Evolutionary conservation across 768 basidiomycete genomes (phyloP), one percentile per base, ranked within the genome.

Genomic region (Mycena indigotica): DNA sequence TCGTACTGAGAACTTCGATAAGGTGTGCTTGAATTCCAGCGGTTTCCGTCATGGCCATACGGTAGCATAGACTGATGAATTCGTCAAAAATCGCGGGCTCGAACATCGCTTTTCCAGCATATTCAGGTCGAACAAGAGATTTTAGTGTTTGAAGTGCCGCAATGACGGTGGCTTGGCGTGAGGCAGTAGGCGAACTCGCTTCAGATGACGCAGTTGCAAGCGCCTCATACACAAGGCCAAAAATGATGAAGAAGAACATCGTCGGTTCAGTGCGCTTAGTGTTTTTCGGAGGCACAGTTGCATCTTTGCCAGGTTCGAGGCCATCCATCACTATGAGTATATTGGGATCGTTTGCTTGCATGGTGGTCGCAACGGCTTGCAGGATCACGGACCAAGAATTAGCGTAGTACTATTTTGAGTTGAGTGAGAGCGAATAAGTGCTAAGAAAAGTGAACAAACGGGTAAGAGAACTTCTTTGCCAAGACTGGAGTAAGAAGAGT

Each of bases 211-310:
- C 82, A 0, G 82, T 78, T 0, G 84, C 84, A 5, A 98, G 75
- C 0, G 91, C 87, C 69, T 98, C 96, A 64, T 90, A 99, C 0
- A 96, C 87, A n/a, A 98, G 82, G 12, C 96, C 95, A 68, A 96
- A 98, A 4, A 97, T 69, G 12, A 92, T 82, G 73, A 88, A 94
- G 75, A 98, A 99, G 72, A 92, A 86, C 12, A 85, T 80, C 0
- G 88, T 80, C 2, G 93, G 91, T 56, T 93, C 90, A 15, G 79
- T 74, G 4, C 80, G 72, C 16, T 72, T 67, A 5, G 66, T 65
- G 4, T 67, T 70, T 1, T 67, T 61, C 3, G 69, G 58, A 0
- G 72, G 50, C 23, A 56, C 54, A 32, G 67, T 58, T 1, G 70
- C 63, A n/a, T 65, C 64, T 26, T 70, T 63, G 6, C 56, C 60